Base-by-base conservation (phyloP, 345 rosid species). In the Boechera retrofracta region DNA sequence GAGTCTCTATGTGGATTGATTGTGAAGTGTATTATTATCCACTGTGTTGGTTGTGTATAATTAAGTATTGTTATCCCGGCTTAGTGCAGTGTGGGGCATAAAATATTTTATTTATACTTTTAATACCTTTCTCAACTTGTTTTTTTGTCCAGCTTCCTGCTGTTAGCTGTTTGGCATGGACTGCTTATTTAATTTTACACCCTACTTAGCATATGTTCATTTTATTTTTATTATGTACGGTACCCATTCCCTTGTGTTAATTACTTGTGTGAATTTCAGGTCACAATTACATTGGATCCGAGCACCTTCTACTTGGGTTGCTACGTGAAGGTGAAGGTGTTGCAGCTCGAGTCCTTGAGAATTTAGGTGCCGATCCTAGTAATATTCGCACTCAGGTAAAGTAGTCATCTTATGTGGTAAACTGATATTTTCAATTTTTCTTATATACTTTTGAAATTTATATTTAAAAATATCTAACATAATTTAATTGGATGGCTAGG, bases 301-400 rank as follows among this genome's bases (percentile, higher is more conserved):
- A 95, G 87, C 99, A 95, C 78, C 86, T 95, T 80, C 98, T 95
- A 68, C 97, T 95, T 65, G 96, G 98, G 66, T 82, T 92, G 64
- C 91, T 95, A 52, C 96, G 98, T 49, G 99, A 95, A 84, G 99
- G 99, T 64, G 99, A 95, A 87, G 99, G 99, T 74, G 98, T 95
- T 56, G 99, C 99, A 13, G 99, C 96, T 12, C 93, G 97, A 77
- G 99, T 95, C 77, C 97, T 95, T 66, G 98, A 95, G 89, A 92
- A 89, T 87, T 81, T 92, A 81, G 97, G 98, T 55, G 98, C 96
- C 74, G 99, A 95, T 59, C 98, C 97, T 16, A 86, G 98, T 81
- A 91, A 95, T 70, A 95, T 95, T 38, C 97, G 98, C 66, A 88
- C 99, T 16, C 99, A 95, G 97, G 99, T 81, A 83, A 80, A 85